phyloP scores from a whole-genome alignment of 192 early-diverging fungal genomes.

The Coemansia sp. region DNA sequence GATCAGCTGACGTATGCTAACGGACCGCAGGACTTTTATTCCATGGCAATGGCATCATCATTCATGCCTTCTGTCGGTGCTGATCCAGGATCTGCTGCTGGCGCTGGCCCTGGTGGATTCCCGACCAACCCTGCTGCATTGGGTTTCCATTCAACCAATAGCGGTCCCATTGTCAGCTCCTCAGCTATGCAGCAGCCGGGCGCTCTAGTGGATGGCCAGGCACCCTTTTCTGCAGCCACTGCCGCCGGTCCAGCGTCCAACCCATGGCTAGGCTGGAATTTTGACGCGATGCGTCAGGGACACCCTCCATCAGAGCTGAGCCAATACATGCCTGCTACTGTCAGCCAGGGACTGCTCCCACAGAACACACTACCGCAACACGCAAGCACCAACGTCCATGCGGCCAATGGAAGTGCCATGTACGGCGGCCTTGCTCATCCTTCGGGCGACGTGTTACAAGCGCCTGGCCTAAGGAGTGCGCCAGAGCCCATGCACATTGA shows the following conservation, averaged over 20 bases:
- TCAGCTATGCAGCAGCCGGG: conserved; percentile 10
- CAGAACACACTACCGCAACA: not conserved
- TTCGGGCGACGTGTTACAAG: conserved; percentile 5
- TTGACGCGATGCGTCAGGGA: conserved; percentile 22
- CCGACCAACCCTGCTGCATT: conserved; percentile 8
- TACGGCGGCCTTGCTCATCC: conserved; percentile 2
- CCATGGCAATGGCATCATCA: conserved; percentile 34
- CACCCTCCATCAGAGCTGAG: not conserved
- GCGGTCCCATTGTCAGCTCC: not conserved
- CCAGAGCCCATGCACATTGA: conserved; percentile 5
- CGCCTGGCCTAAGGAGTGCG: not conserved
- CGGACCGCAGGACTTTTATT: conserved; percentile 30
- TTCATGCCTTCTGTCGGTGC: conserved; percentile 25
- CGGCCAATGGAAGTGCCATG: not conserved
- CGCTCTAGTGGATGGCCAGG: conserved; percentile 23
- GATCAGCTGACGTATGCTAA: conserved; percentile 34
- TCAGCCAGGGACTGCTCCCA: conserved; percentile 10
- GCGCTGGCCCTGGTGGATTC: conserved; percentile 9
- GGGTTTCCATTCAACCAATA: conserved; percentile 7
- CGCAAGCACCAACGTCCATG: not conserved
- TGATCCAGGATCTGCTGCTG: not conserved
- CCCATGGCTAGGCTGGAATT: conserved; percentile 36
- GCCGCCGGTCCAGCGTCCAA: conserved; percentile 10
- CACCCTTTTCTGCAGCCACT: conserved; percentile 20
- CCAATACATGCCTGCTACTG: not conserved